These are phyloP conservation scores for Albophoma yamanashiensis DNA, from an alignment of 2,329 filamentous ascomycete genomes.

Conservation along the genomic window DNA sequence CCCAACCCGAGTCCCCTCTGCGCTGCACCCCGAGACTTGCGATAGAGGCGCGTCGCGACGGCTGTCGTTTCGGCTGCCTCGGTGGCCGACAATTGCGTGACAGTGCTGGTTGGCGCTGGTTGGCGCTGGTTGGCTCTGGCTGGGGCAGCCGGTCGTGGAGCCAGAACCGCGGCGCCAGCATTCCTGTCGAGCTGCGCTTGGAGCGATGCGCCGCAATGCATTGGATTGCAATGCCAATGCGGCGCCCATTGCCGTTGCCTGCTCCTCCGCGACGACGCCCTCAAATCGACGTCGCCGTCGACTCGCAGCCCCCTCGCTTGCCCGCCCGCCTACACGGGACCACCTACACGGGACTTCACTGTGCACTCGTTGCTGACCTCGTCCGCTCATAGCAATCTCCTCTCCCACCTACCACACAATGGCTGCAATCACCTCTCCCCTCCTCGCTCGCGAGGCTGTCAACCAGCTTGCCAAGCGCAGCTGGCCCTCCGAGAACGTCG, in stretches of 20 bases:
- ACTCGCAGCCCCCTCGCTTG: background rate
- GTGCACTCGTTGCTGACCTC: background rate
- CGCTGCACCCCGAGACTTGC: background rate
- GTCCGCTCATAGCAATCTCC: background rate
- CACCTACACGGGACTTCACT: background rate
- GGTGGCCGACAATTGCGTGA: background rate
- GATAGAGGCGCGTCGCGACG: background rate
- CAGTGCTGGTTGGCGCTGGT: background rate
- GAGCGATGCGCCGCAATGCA: background rate
- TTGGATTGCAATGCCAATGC: background rate
- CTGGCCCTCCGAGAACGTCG: slow-evolving; percentile 26
- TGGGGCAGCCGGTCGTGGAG: background rate
- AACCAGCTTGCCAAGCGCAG: slow-evolving; percentile 30
- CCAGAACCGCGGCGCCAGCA: background rate
- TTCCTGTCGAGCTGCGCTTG: background rate
- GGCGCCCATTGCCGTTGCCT: background rate
- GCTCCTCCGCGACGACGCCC: background rate
- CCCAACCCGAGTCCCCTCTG: background rate
- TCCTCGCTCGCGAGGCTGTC: slow-evolving; percentile 24
- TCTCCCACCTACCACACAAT: slow-evolving; percentile 23
- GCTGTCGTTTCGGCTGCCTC: background rate
- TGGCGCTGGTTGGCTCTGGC: background rate
- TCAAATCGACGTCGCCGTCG: background rate
- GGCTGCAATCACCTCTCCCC: slow-evolving; percentile 26
- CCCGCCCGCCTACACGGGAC: background rate